Conservation (phyloP, 495 filamentous ascomycete species). For the Hypoxylon fuscum region DNA sequence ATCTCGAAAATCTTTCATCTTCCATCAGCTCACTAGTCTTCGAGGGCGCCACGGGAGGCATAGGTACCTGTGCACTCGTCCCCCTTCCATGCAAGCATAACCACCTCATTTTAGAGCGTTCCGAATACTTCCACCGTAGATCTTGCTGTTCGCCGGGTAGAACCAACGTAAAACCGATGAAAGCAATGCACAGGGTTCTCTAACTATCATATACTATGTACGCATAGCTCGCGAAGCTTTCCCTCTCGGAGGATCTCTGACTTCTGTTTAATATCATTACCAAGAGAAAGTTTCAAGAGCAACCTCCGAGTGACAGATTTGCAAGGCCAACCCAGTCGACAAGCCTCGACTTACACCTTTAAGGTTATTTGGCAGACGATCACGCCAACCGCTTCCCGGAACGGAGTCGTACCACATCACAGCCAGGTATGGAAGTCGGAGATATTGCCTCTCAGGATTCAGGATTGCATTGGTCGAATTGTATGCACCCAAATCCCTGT, state of each 20-base stretch:
- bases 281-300: constrained; percentile 10
- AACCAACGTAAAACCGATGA: constrained; percentile 1
- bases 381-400: not conserved
- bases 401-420: not conserved
- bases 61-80: constrained; percentile 40
- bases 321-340: constrained; percentile 2
- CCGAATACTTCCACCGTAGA: constrained; percentile 6
- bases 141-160: not conserved
- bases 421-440: constrained; percentile 13
- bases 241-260: not conserved
- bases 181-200: constrained; percentile 10
- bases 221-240: constrained; percentile 1
- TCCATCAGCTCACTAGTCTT: constrained; percentile 15
- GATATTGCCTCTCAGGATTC: constrained; percentile 17
- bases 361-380: constrained; percentile 5
- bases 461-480: constrained; percentile 13
- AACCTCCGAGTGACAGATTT: constrained; percentile 4
- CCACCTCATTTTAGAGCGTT: constrained; percentile 24
- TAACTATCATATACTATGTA: not conserved
- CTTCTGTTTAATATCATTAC: constrained; percentile 12
- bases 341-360: not conserved
- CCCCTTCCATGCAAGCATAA: constrained; percentile 35
- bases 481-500: constrained; percentile 9
- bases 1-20: constrained; percentile 40
- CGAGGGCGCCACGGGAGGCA: constrained; percentile 1